Evolutionary conservation across 2,329 filamentous ascomycete species (phyloP).

Genomic region (Diplocarpon mali): DNA sequence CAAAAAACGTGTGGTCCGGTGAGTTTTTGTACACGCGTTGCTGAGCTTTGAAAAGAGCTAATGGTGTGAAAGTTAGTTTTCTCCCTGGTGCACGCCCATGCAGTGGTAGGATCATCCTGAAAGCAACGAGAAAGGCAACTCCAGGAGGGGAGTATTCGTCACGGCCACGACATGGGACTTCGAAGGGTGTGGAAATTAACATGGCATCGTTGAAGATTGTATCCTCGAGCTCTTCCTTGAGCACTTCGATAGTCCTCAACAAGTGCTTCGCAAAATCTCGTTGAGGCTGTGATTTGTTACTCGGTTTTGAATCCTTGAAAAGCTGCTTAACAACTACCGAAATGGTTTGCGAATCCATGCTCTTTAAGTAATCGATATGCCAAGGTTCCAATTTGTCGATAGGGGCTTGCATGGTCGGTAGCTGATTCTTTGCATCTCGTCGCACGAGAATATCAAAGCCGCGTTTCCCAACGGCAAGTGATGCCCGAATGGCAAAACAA

Average conservation of each 20-base stretch:
- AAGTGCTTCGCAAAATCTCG: constrained; percentile 37
- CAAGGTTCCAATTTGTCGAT: constrained; percentile 40
- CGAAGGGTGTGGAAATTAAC: constrained; percentile 33
- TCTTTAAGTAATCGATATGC: constrained; percentile 41
- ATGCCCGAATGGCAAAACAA: constrained; percentile 45
- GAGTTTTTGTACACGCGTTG: constrained; percentile 49
- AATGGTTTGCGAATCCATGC: constrained; percentile 36
- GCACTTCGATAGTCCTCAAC: constrained; percentile 31
- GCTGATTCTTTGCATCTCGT: constrained; percentile 39
- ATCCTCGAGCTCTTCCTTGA: constrained; percentile 34
- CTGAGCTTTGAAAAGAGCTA: constrained; percentile 54
- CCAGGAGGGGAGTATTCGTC: constrained; percentile 21
- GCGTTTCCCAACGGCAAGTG: constrained; percentile 16
- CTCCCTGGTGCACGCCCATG: constrained; percentile 41
- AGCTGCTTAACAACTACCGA: constrained; percentile 31
- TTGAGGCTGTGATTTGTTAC: constrained; percentile 27
- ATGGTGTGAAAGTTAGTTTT: constrained; percentile 46
- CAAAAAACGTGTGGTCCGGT: constrained; percentile 47
- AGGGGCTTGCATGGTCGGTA: constrained; percentile 48
- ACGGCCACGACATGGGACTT: constrained; percentile 31
- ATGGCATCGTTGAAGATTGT: constrained; percentile 36
- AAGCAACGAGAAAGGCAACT: constrained; percentile 37
- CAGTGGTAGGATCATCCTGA: constrained; percentile 51
- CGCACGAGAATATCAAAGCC: constrained; percentile 28
- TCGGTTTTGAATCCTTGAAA: constrained; percentile 27